A percentile compares a stretch with the other conserved stretches of the same genome.
Evolutionary conservation across 2,329 filamentous ascomycete genomes (phyloP).

Genomic region (Apiospora hydei): DNA sequence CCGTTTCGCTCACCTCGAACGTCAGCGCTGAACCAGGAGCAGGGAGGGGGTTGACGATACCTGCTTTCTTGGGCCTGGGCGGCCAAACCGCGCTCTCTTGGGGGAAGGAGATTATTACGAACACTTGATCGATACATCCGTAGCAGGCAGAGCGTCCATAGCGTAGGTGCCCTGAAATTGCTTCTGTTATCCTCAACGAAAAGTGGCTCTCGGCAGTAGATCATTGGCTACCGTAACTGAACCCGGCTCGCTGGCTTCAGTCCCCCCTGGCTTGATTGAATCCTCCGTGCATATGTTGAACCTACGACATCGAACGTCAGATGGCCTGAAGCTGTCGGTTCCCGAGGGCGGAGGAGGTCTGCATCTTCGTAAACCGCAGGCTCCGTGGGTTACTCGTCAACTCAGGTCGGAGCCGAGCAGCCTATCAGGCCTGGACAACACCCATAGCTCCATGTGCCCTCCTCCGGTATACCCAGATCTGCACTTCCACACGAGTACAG

Average conservation of each 20-base stretch:
- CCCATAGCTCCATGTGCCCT: neutral
- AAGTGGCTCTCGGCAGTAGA: conserved; percentile 4
- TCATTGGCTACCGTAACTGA: conserved; percentile 14
- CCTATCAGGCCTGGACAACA: neutral
- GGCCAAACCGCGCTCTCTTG: neutral
- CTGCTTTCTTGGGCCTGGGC: neutral
- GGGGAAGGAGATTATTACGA: neutral
- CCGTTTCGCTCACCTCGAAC: neutral
- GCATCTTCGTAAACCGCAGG: neutral
- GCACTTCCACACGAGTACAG: neutral
- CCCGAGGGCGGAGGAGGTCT: neutral
- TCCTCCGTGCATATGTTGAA: neutral
- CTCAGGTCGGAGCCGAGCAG: neutral
- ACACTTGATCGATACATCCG: neutral
- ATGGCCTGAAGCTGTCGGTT: neutral
- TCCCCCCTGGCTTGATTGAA: neutral
- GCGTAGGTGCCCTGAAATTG: conserved; percentile 15
- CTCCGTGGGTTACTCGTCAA: neutral
- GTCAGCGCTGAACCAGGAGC: neutral
- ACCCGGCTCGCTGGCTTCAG: conserved; percentile 19
- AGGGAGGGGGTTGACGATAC: neutral
- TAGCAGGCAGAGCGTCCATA: neutral
- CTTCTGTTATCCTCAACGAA: conserved; percentile 7
- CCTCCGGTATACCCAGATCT: neutral
- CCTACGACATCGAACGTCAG: conserved; percentile 18